Evolutionary conservation across 2,329 filamentous ascomycete genomes (phyloP), one percentile per base, ranked within the genome.

Genomic region (Tolypocladium album): DNA sequence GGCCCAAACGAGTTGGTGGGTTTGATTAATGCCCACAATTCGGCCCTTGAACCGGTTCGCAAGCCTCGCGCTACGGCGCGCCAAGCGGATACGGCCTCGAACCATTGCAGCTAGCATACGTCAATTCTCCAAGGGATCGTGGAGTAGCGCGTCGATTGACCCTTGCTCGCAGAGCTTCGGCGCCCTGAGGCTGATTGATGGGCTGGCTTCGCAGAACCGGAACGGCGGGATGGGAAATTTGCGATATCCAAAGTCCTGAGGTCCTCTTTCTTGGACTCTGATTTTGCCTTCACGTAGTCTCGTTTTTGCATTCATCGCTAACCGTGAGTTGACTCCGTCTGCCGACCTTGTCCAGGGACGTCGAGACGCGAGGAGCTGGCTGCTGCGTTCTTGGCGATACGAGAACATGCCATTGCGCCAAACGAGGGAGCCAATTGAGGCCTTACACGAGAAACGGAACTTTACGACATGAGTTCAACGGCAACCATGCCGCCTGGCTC

Each of bases 391-490:
- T 36, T 13, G 4, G 31, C 50, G 20, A 53, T 53, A 53, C 50
- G 27, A 34, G 27, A 8, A 36, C 11, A 2, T 17, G 17, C 31
- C 13, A 12, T n/a, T 13, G 45, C 1, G 24, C 31, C 31, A 31
- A 2, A 58, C 56, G 56, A 52, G 34, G 58, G 43, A 58, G 13
- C 20, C 36, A 8, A 22, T 34, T 38, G 7, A 57, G 56, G 15
- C 43, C 31, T 22, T 27, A n/a, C 27, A 50, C 56, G 42, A 38
- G n/a, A n/a, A 45, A 31, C 31, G 31, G 24, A 36, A n/a, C 22
- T 55, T 43, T 59, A 20, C 62, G 61, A 60, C 52, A 66, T 66
- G 66, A 64, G 59, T 58, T 39, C 61, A 39, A 62, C 62, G 15
- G 56, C 63, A 24, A 59, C 61, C 6, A 39, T 63, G 52, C 59